These are phyloP conservation scores for Alternaria arborescens DNA, from an alignment of 2,329 filamentous ascomycete genomes.

Conservation along the genomic window DNA sequence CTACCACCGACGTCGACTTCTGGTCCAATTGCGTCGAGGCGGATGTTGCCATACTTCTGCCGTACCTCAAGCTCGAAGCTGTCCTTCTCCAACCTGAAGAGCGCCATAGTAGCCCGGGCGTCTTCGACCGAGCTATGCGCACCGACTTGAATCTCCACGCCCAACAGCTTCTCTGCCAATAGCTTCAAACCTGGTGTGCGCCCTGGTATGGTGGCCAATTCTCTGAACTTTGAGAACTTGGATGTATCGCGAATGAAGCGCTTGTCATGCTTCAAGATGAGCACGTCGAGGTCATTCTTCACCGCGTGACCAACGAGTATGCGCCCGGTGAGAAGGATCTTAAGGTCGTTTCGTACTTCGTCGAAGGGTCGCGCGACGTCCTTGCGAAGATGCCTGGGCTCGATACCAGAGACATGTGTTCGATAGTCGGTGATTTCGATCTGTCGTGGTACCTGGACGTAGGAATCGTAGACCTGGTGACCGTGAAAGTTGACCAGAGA, in stretches of 20 bases:
- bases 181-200: constrained; percentile 73
- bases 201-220: constrained; percentile 66
- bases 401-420: constrained; percentile 84
- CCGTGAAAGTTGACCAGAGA: constrained; percentile 95
- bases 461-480: constrained; percentile 91
- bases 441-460: constrained; percentile 72
- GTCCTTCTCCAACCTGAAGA: constrained; percentile 84
- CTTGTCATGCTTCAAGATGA: constrained; percentile 80
- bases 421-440: constrained; percentile 89
- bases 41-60: constrained; percentile 62
- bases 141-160: constrained; percentile 67
- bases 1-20: constrained; percentile 32
- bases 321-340: constrained; percentile 71
- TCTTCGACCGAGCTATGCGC: constrained; percentile 74
- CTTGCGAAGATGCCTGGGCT: constrained; percentile 73
- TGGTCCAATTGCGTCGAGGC: constrained; percentile 30
- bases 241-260: constrained; percentile 86
- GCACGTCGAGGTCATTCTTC: constrained; percentile 76
- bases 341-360: constrained; percentile 77
- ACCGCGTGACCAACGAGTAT: constrained; percentile 87
- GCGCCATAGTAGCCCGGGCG: constrained; percentile 86
- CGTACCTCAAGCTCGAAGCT: constrained; percentile 84
- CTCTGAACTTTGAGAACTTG: constrained; percentile 76
- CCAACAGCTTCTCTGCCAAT: constrained; percentile 65
- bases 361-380: constrained; percentile 65